Evolutionary conservation across 805 yeast genomes (phyloP).

Genomic region (Kluyveromyces dobzhanskii): DNA sequence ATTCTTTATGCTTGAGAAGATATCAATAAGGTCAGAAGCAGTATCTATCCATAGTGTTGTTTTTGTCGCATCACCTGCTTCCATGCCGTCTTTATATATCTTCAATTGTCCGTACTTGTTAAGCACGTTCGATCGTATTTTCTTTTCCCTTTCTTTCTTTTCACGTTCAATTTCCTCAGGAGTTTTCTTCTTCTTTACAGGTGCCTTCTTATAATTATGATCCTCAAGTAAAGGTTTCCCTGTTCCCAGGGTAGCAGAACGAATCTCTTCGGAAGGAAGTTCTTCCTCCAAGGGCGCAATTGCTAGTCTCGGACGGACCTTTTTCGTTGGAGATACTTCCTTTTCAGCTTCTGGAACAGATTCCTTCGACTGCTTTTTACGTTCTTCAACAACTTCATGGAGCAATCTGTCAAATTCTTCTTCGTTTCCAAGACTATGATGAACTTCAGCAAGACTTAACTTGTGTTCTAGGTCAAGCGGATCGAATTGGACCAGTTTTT

Average conservation of each 20-base stretch:
- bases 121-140: constrained; percentile 48
- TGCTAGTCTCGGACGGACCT: constrained; percentile 2
- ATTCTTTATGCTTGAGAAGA: constrained; percentile 66
- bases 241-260: constrained; percentile 10
- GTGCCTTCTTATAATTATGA: constrained; percentile 22
- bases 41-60: constrained; percentile 73
- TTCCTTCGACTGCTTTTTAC: constrained; percentile 25
- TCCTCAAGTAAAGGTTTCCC: constrained; percentile 28
- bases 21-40: constrained; percentile 75
- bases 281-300: constrained; percentile 7
- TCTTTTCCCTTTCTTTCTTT: constrained; percentile 45
- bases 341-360: neutral
- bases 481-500: constrained; percentile 42
- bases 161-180: constrained; percentile 35
- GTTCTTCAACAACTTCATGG: constrained; percentile 42
- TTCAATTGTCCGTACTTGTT: constrained; percentile 48
- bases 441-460: constrained; percentile 74
- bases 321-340: neutral
- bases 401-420: constrained; percentile 48
- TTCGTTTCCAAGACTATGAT: constrained; percentile 54
- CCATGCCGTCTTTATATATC: constrained; percentile 42
- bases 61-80: constrained; percentile 49
- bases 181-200: constrained; percentile 22
- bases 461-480: constrained; percentile 65
- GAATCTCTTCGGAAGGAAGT: constrained; percentile 10